These are phyloP conservation scores for Magnusiomyces suaveolens DNA, from an alignment of 1,139 yeast genomes.

Conservation along the genomic window DNA sequence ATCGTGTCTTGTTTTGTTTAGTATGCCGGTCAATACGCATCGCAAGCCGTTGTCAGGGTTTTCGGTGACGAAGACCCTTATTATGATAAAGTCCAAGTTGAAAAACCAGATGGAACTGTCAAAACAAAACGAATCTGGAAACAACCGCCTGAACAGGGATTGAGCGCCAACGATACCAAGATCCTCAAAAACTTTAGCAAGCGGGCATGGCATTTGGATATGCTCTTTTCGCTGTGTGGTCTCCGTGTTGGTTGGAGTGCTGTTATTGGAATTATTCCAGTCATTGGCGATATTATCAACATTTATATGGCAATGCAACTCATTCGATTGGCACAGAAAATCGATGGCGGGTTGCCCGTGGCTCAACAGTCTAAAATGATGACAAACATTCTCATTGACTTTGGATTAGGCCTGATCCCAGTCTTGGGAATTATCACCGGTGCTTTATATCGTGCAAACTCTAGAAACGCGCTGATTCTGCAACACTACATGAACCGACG, in stretches of 20 bases:
- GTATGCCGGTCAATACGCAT: slow-evolving; percentile 7
- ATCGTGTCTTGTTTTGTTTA: not conserved
- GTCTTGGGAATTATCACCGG: slow-evolving; percentile 61
- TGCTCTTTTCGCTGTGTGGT: slow-evolving; percentile 55
- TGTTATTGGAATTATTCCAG: slow-evolving; percentile 58
- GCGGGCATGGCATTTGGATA: slow-evolving; percentile 54
- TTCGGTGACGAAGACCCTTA: slow-evolving; percentile 62
- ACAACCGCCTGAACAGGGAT: slow-evolving; percentile 41
- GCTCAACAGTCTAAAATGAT: slow-evolving; percentile 44
- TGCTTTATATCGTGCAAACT: slow-evolving; percentile 63
- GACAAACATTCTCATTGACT: slow-evolving; percentile 54
- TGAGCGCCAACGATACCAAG: slow-evolving; percentile 45
- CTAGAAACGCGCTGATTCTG: slow-evolving; percentile 56
- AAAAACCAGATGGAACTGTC: slow-evolving; percentile 20
- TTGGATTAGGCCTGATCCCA: slow-evolving; percentile 61
- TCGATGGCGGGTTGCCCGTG: slow-evolving; percentile 59
- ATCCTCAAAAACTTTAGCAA: slow-evolving; percentile 47
- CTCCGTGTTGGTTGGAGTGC: slow-evolving; percentile 65
- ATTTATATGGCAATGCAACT: slow-evolving; percentile 43
- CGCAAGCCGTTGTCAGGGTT: slow-evolving; percentile 29
- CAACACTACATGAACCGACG: slow-evolving; percentile 30
- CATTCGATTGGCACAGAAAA: slow-evolving; percentile 41
- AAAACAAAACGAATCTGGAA: slow-evolving; percentile 24
- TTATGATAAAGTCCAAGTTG: slow-evolving; percentile 32
- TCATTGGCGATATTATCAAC: slow-evolving; percentile 49